phyloP scores from a whole-genome alignment of 1,284 basidiomycete genomes.

The Moesziomyces sp. region DNA sequence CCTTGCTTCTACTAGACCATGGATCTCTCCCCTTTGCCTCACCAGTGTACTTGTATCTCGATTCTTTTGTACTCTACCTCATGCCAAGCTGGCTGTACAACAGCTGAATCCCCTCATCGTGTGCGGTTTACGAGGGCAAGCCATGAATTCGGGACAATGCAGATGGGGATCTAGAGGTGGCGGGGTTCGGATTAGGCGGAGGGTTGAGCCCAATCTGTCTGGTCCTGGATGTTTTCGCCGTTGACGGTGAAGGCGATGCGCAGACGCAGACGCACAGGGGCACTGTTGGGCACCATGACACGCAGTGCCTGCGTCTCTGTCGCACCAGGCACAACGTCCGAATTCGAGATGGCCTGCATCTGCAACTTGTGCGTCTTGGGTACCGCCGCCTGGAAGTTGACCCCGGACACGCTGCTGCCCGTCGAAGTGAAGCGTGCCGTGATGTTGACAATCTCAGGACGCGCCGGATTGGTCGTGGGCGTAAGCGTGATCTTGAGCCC shows the following conservation, averaged over 20 bases:
- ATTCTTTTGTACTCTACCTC: not conserved
- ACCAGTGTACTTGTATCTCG: not conserved
- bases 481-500: constrained; percentile 88
- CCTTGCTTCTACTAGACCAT: not conserved
- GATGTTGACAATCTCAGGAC: constrained; percentile 88
- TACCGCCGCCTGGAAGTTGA: constrained; percentile 97
- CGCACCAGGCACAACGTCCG: constrained; percentile 79
- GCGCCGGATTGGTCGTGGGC: constrained; percentile 80
- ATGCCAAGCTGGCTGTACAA: not conserved
- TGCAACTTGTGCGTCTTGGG: constrained; percentile 98
- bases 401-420: constrained; percentile 70
- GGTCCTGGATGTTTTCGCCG: constrained; percentile 80
- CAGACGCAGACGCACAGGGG: constrained; percentile 83
- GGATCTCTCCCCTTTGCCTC: not conserved
- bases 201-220: constrained; percentile 78
- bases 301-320: constrained; percentile 95
- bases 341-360: constrained; percentile 95
- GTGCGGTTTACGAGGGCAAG: not conserved
- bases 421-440: constrained; percentile 83
- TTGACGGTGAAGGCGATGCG: constrained; percentile 80
- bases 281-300: constrained; percentile 84
- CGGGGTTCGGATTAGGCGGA: constrained; percentile 4
- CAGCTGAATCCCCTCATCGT: not conserved
- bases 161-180: not conserved
- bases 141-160: not conserved